Percentiles rank a stretch among this genome's conserved stretches.
Evolutionary conservation across 2,329 filamentous ascomycete genomes (phyloP).

Genomic region (Aspergillus fumigatus): DNA sequence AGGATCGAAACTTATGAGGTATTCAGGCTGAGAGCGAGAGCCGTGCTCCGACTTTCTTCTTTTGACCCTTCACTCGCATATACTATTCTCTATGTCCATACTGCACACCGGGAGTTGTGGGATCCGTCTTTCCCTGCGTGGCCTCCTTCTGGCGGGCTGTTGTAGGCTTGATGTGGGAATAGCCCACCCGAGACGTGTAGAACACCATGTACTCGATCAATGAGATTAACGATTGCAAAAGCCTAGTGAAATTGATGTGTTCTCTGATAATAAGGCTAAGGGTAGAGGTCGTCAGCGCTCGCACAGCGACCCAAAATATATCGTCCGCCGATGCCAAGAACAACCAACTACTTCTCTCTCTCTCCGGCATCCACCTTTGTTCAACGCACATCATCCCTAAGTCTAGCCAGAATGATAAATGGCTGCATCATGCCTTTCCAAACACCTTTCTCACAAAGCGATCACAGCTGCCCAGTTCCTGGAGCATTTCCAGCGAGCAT

Average conservation of each 20-base stretch:
- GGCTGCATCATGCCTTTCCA: conserved; percentile 10
- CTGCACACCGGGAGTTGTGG: background rate
- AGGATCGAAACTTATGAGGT: background rate
- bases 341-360: background rate
- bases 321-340: background rate
- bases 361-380: background rate
- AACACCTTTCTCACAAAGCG: conserved; percentile 7
- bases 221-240: background rate
- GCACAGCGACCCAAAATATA: background rate
- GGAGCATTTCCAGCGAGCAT: conserved; percentile 26
- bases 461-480: conserved; percentile 27
- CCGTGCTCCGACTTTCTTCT: background rate
- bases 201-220: background rate
- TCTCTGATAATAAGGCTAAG: background rate
- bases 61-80: background rate
- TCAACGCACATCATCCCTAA: background rate
- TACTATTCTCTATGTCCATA: background rate
- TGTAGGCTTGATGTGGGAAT: background rate
- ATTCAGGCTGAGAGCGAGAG: background rate
- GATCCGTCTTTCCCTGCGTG: background rate
- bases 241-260: background rate
- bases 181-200: background rate
- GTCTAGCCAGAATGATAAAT: conserved; percentile 7
- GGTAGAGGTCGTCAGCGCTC: background rate
- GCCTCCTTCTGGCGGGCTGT: background rate